phyloP scores from a whole-genome alignment of 257 asterid species.

The Nicotiana knightiana region DNA sequence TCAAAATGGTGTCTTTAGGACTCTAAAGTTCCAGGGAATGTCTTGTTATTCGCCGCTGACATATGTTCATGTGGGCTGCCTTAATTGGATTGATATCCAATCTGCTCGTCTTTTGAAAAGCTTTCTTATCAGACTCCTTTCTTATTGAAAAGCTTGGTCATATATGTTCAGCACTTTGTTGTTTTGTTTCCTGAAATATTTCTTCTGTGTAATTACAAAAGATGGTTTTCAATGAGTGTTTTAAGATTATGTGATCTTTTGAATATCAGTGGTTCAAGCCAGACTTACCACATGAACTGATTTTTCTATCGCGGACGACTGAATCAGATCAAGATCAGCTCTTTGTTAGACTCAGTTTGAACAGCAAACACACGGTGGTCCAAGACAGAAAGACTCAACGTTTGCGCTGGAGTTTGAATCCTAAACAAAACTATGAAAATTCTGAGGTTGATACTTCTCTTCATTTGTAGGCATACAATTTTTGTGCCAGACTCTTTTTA shows the following conservation, averaged over 20 bases:
- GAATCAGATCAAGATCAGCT: conserved; percentile 13
- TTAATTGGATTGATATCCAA: conserved; percentile 13
- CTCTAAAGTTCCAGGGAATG: conserved; percentile 18
- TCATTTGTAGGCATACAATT: conserved; percentile 10
- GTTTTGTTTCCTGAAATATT: no score
- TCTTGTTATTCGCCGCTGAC: conserved; percentile 18
- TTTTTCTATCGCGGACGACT: background rate
- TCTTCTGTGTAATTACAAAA: no score
- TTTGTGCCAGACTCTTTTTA: no score
- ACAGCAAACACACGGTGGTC: background rate
- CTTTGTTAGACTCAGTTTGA: conserved; percentile 17
- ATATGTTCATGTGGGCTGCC: conserved; percentile 34
- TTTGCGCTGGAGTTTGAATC: background rate
- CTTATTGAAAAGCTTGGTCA: background rate
- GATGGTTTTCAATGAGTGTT: no score
- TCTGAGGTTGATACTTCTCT: conserved; percentile 33
- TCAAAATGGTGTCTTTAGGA: conserved; percentile 5
- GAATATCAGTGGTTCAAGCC: background rate
- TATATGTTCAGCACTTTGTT: background rate
- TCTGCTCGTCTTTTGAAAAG: background rate
- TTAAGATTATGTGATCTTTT: no score
- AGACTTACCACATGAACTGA: background rate
- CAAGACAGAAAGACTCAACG: background rate
- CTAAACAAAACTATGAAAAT: background rate
- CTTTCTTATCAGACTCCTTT: background rate